phyloP scores from a whole-genome alignment of 345 rosid genomes.

The thale cress (Arabidopsis thaliana) region DNA sequence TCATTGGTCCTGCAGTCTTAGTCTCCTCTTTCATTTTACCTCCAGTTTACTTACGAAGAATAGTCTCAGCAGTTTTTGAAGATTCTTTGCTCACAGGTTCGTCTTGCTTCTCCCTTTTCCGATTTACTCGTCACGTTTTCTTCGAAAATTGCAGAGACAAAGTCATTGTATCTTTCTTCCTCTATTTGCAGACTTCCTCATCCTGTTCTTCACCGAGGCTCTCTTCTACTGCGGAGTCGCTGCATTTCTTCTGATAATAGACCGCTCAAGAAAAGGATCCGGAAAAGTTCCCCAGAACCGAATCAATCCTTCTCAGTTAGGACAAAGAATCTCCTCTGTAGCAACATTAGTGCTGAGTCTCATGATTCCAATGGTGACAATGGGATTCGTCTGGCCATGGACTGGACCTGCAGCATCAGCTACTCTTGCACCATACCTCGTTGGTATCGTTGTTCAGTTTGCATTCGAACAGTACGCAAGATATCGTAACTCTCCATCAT shows the following conservation, averaged over 20 bases:
- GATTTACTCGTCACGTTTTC: conserved; percentile 4
- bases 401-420: conserved; percentile 99
- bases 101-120: conserved; percentile 12
- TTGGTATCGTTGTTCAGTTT: conserved; percentile 89
- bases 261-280: conserved; percentile 62
- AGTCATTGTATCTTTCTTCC: not conserved
- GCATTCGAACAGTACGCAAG: conserved; percentile 91
- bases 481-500: conserved; percentile 73
- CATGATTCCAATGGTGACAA: conserved; percentile 90
- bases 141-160: not conserved
- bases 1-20: conserved; percentile 85
- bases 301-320: conserved; percentile 55
- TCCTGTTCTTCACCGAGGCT: conserved; percentile 97
- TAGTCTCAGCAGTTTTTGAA: conserved; percentile 84
- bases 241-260: conserved; percentile 69
- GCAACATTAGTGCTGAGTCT: conserved; percentile 91
- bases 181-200: conserved; percentile 81
- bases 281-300: conserved; percentile 34
- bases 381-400: conserved; percentile 99
- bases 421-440: conserved; percentile 95
- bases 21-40: conserved; percentile 93
- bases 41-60: conserved; percentile 73
- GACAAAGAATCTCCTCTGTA: conserved; percentile 83
- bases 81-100: conserved; percentile 94
- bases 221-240: conserved; percentile 93